These are phyloP conservation scores for Umbelopsis vinacea DNA, from an alignment of 192 early-diverging fungal genomes.

Conservation along the genomic window DNA sequence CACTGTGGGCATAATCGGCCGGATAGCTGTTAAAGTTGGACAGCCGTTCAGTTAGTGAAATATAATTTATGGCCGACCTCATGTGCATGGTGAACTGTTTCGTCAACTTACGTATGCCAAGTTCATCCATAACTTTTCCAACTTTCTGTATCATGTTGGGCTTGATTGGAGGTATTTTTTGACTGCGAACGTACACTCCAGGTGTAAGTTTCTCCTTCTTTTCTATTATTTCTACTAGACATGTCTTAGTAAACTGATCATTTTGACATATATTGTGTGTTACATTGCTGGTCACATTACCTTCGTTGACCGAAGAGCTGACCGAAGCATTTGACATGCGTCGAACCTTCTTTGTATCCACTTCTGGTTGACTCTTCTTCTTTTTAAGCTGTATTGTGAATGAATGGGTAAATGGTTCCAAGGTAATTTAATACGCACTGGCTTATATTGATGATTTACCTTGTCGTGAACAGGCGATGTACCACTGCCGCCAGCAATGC, in stretches of 20 bases:
- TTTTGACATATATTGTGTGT: neutral
- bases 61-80: no score
- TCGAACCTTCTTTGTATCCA: conserved; percentile 30
- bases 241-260: neutral
- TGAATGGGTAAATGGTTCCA: neutral
- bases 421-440: no score
- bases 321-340: conserved; percentile 31
- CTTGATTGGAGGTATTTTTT: conserved; percentile 60
- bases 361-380: conserved; percentile 32
- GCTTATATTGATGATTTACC: conserved; percentile 15
- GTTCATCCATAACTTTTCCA: conserved; percentile 59
- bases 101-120: conserved; percentile 51
- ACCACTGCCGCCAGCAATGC: conserved; percentile 42
- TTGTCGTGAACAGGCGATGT: conserved; percentile 21
- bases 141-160: conserved; percentile 54
- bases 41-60: neutral
- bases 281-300: neutral
- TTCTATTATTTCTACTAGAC: conserved; percentile 28
- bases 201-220: conserved; percentile 61
- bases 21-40: conserved; percentile 34
- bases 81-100: neutral
- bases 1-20: conserved; percentile 86
- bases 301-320: conserved; percentile 12
- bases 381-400: conserved; percentile 37
- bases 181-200: conserved; percentile 67